Conservation (phyloP, 352 stramenopile genomes). For the Pythium dissotocum region DNA sequence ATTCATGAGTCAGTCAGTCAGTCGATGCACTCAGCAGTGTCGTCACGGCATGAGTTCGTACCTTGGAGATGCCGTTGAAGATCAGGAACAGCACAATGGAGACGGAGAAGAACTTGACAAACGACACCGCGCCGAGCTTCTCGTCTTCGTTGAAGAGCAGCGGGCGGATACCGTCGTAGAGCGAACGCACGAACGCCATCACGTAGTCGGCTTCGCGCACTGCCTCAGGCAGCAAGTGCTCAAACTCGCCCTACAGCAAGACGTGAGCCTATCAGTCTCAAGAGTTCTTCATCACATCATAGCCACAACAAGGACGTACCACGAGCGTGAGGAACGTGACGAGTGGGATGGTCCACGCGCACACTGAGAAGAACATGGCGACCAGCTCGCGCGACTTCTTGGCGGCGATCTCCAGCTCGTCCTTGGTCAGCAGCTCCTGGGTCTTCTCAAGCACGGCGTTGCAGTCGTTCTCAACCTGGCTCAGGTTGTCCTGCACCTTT, state of each 20-base stretch:
- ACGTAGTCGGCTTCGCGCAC: slow-evolving; percentile 41
- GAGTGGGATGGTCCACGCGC: slow-evolving; percentile 44
- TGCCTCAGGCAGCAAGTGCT: slow-evolving; percentile 33
- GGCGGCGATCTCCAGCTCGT: slow-evolving; percentile 44
- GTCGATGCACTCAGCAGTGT: neutral
- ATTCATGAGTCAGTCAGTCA: neutral
- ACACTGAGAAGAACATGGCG: slow-evolving; percentile 42
- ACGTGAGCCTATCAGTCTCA: neutral
- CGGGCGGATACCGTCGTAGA: slow-evolving; percentile 40
- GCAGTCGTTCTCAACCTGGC: slow-evolving; percentile 51
- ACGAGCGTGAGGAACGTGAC: slow-evolving; percentile 46
- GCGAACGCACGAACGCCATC: slow-evolving; percentile 37
- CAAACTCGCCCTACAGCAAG: slow-evolving; percentile 39
- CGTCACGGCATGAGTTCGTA: slow-evolving; percentile 3
- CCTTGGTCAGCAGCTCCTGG: slow-evolving; percentile 32
- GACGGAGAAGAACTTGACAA: slow-evolving; percentile 39
- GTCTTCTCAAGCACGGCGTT: slow-evolving; percentile 35
- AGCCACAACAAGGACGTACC: slow-evolving; percentile 23
- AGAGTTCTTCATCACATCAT: neutral
- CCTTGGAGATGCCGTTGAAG: slow-evolving; percentile 44
- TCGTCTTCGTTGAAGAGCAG: slow-evolving; percentile 33
- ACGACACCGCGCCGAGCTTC: slow-evolving; percentile 34
- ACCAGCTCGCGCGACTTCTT: slow-evolving; percentile 47
- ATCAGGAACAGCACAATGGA: slow-evolving; percentile 45
- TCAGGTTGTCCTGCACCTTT: slow-evolving; percentile 69